Evolutionary conservation across 139 green algal genomes (phyloP).

Genomic region (Pseudopediastrum boryanum): DNA sequence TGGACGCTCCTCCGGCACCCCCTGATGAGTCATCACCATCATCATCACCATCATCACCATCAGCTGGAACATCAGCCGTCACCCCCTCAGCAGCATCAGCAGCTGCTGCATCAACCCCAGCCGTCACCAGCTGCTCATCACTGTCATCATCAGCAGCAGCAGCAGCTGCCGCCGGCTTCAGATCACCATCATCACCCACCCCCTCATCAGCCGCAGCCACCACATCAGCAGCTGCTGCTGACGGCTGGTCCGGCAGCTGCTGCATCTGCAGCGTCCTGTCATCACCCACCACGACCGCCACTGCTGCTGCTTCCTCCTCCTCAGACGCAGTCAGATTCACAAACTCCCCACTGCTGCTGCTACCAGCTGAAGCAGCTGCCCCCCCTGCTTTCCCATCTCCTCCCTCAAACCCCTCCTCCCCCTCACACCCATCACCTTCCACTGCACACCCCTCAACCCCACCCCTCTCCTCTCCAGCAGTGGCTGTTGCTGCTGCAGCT

Average conservation of each 20-base stretch:
- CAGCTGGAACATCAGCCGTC: not conserved
- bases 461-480: too few species aligned
- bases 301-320: slow-evolving; percentile 8
- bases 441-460: too few species aligned
- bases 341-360: slow-evolving; percentile 1
- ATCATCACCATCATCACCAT: not conserved
- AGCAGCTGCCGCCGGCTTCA: too few species aligned
- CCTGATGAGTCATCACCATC: too few species aligned
- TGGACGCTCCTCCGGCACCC: too few species aligned
- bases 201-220: not conserved
- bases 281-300: not conserved
- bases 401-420: not conserved
- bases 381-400: slow-evolving; percentile 4
- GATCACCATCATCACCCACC: too few species aligned
- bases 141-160: slow-evolving; percentile 1
- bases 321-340: slow-evolving; percentile 9
- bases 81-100: not conserved
- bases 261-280: not conserved
- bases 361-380: not conserved
- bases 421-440: too few species aligned
- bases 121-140: not conserved
- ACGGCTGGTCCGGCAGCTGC: not conserved
- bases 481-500: slow-evolving; percentile 12
- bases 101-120: not conserved
- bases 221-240: not conserved